Evolutionary conservation across 1,284 basidiomycete species (phyloP).

Genomic region (Moesziomyces sp.): DNA sequence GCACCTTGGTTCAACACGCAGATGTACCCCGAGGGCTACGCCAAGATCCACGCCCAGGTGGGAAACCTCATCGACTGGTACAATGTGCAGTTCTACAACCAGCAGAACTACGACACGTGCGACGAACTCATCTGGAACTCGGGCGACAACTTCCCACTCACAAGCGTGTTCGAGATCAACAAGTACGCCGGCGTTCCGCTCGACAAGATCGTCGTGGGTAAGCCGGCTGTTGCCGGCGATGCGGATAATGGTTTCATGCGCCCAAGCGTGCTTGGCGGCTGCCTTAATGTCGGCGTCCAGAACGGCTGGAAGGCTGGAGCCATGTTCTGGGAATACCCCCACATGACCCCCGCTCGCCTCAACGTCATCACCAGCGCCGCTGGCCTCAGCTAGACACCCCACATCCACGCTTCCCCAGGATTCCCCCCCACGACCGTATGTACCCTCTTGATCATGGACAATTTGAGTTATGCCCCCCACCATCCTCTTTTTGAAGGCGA

Average conservation of each 20-base stretch:
- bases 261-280: conserved; percentile 72
- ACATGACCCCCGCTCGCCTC: conserved; percentile 44
- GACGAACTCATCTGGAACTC: conserved; percentile 72
- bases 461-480: conserved; percentile 9
- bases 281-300: conserved; percentile 72
- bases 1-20: conserved; percentile 56
- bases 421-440: background rate
- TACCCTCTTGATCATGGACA: conserved; percentile 34
- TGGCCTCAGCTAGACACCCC: conserved; percentile 18
- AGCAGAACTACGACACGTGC: conserved; percentile 46
- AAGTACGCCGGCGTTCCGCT: conserved; percentile 72
- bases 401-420: too few species aligned
- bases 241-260: conserved; percentile 75
- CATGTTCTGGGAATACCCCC: conserved; percentile 54
- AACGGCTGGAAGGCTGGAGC: conserved; percentile 74
- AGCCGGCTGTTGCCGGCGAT: conserved; percentile 72
- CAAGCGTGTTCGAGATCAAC: conserved; percentile 75
- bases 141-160: conserved; percentile 72
- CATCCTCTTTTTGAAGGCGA: background rate
- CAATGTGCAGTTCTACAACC: conserved; percentile 69
- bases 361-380: conserved; percentile 43
- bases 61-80: conserved; percentile 69
- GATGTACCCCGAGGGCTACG: conserved; percentile 39
- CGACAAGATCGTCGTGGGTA: conserved; percentile 74
- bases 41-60: conserved; percentile 38